Evolutionary conservation across 2,329 filamentous ascomycete genomes (phyloP), one percentile per base, ranked within the genome.

Genomic region (Davidsoniella eucalypti): DNA sequence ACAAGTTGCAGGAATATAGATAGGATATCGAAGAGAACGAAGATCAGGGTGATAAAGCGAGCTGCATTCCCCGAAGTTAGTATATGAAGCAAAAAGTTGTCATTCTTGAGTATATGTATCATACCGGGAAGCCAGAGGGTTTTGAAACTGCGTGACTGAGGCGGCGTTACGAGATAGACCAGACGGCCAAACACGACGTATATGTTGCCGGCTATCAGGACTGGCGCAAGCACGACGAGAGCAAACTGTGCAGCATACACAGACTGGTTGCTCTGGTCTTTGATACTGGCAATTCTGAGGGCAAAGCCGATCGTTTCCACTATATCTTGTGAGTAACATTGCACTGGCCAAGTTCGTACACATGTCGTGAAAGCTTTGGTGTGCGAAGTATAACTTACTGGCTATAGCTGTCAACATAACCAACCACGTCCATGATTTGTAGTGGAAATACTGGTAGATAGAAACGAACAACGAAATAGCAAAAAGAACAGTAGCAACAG

Each of bases 21-120:
- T 16, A 67, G 36, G 8, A 67, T 52, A 47, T 68, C 65, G 47
- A 61, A 67, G 7, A 61, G 61, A 9, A 67, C 66, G 37, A 68
- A 68, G n/a, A 68, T 61, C 3, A 59, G 62, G 0, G 66, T 67
- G 23, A 51, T 39, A 23, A 46, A 51, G 17, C 49, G 44, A 18
- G 49, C 49, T 51, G 40, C 12, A n/a, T 9, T 10, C 7, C 23
- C 5, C 12, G 29, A 41, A 10, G 12, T 40, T 48, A 25, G n/a
- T 14, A 14, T 40, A n/a, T 25, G 36, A 10, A 40, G 26, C 36
- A 16, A 5, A 29, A 8, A n/a, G 5, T 37, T 23, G 2, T 43
- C n/a, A 43, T 18, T 17, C n/a, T 10, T 9, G 16, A 4, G 18
- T 23, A 7, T 5, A 12, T 14, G n/a, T 8, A 8, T 40, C 49